These are phyloP conservation scores for Chalciporus pseudorubinellus DNA, from an alignment of 768 basidiomycete species.

Conservation along the genomic window DNA sequence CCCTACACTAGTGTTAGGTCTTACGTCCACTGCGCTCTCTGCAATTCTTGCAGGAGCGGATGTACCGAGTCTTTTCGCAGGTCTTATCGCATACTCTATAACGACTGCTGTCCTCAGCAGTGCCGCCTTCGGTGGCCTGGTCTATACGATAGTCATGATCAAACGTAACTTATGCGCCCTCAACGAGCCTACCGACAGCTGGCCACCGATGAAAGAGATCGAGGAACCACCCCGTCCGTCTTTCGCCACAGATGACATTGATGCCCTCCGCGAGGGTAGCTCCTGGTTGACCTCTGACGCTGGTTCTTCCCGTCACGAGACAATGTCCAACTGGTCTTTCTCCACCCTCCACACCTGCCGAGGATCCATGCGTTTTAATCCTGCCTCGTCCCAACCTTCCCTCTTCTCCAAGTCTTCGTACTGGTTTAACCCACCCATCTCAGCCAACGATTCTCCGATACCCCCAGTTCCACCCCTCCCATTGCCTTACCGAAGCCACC, in stretches of 20 bases:
- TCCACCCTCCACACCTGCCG: constrained; percentile 58
- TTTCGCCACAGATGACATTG: constrained; percentile 69
- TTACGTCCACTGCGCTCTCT: constrained; percentile 57
- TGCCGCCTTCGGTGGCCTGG: constrained; percentile 54
- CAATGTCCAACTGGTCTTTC: constrained; percentile 70
- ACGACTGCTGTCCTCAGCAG: constrained; percentile 51
- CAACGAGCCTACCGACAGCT: constrained; percentile 50
- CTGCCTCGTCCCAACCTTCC: constrained; percentile 31
- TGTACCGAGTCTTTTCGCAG: constrained; percentile 55
- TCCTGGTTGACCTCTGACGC: constrained; percentile 79
- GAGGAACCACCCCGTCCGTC: constrained; percentile 59
- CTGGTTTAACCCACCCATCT: constrained; percentile 55
- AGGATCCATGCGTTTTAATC: constrained; percentile 8
- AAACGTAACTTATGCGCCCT: constrained; percentile 60
- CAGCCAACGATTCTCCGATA: constrained; percentile 41
- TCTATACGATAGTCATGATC: constrained; percentile 62
- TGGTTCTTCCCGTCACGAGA: constrained; percentile 49
- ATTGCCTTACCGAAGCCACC: constrained; percentile 48
- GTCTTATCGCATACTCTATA: constrained; percentile 57
- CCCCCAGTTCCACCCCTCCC: constrained; percentile 62
- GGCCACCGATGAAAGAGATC: constrained; percentile 55
- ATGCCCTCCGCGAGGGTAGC: constrained; percentile 68
- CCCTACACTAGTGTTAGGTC: constrained; percentile 53
- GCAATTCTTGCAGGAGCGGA: constrained; percentile 56
- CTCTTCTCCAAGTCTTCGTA: constrained; percentile 51